A percentile compares a stretch with the other conserved stretches of the same genome.
These are phyloP conservation scores for Blastobotrys apis DNA, from an alignment of 1,139 yeast species.

Conservation along the genomic window DNA sequence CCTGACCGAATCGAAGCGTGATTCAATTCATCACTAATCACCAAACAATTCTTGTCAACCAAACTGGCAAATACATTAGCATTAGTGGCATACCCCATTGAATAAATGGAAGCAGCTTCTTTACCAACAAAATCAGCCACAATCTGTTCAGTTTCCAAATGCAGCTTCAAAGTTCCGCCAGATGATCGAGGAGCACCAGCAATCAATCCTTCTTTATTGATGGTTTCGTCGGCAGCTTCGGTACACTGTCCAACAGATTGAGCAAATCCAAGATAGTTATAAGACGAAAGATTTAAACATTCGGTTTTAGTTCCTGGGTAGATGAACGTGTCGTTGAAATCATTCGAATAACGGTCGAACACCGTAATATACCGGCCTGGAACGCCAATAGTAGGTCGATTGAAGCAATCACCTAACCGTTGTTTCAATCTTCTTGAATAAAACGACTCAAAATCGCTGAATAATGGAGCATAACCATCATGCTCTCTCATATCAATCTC, in stretches of 20 bases:
- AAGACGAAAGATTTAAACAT: constrained; percentile 83
- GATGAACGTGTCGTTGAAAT: constrained; percentile 53
- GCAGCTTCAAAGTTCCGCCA: constrained; percentile 76
- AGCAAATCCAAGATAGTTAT: constrained; percentile 94
- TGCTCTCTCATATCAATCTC: constrained; percentile 62
- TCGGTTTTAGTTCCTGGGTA: constrained; percentile 72
- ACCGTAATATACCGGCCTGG: constrained; percentile 90
- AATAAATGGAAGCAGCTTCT: constrained; percentile 79
- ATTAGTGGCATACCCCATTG: constrained; percentile 96
- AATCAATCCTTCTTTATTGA: constrained; percentile 68
- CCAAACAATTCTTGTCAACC: constrained; percentile 81
- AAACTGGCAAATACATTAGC: constrained; percentile 84
- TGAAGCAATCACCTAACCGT: constrained; percentile 91
- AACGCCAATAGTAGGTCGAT: constrained; percentile 93
- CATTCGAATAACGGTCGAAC: constrained; percentile 66
- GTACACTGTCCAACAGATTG: constrained; percentile 93
- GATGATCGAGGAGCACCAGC: constrained; percentile 72
- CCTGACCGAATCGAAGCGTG: constrained; percentile 97
- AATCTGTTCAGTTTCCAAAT: constrained; percentile 64
- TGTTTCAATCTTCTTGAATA: constrained; percentile 87
- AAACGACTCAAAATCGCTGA: constrained; percentile 88
- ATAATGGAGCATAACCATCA: constrained; percentile 96
- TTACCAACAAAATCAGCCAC: constrained; percentile 87
- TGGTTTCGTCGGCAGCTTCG: constrained; percentile 61
- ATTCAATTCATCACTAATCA: constrained; percentile 89